Base-by-base conservation (phyloP, 192 early-diverging fungal genomes). In the Entomortierella lignicola region DNA sequence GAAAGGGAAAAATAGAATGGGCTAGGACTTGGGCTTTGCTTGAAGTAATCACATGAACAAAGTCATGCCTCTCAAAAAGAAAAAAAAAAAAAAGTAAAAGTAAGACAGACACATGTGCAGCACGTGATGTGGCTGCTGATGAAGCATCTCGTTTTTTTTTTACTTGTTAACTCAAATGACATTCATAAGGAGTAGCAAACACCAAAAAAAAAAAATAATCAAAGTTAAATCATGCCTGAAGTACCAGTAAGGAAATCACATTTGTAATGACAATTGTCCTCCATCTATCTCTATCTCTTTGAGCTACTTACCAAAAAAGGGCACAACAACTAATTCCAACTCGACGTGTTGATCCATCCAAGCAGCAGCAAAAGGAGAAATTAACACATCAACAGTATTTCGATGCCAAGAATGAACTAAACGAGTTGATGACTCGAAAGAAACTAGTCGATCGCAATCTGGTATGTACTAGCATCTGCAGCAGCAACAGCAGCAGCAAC, bases 361-460 rank as follows among this genome's bases (percentile, higher is more conserved):
- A 3, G 15, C n/a, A 25, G 37, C 12, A 13, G 8, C 60, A 77
- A 37, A 55, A 51, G 47, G 69, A 64, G 39, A 82, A 72, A 42
- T 72, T 81, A 0, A 86, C 87, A 29, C 68, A 83, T 31, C 85
- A 88, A 57, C 81, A 86, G 44, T 85, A 86, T 57, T 69, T 91
- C 54, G 94, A 97, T 64, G 93, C 94, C 26, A 94, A 95, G 69
- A 82, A 84, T 57, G 92, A 94, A 59, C 82, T 95, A 21, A 87
- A 83, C 44, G 91, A 91, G 44, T 82, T 97, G 6, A 60, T 95
- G 27, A 69, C 84, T 26, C 88, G 92, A 47, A 97, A 97, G 70
- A 94, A 93, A 80, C 85, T 90, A 29, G 87, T 94, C 26, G 95
- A 97, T 72, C 87, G 86, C 29, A 91, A 85, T 53, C 80, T 97